phyloP scores from a whole-genome alignment of 805 yeast species.

The Kluyveromyces starmeri region DNA sequence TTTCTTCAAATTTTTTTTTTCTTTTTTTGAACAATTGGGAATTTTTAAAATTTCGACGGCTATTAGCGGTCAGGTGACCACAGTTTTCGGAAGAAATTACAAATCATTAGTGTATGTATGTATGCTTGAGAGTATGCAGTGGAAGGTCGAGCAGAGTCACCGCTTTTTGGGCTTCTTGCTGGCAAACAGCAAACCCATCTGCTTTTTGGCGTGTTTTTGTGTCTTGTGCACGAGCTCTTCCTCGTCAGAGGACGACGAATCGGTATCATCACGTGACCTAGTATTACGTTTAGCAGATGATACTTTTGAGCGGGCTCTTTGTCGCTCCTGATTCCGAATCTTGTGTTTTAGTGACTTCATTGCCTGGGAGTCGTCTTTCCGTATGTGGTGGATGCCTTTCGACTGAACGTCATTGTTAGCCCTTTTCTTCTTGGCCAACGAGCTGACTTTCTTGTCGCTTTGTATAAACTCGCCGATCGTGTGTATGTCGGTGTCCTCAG shows the following conservation, averaged over 20 bases:
- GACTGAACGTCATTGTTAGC: constrained; percentile 7
- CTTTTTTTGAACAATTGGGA: too few species aligned
- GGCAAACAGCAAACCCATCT: constrained; percentile 22
- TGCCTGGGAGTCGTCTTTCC: constrained; percentile 28
- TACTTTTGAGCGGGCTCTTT: constrained; percentile 7
- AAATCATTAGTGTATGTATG: too few species aligned
- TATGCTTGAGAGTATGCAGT: too few species aligned
- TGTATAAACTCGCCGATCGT: constrained; percentile 30
- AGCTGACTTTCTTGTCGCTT: constrained; percentile 26
- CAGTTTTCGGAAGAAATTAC: too few species aligned
- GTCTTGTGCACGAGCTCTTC: constrained; percentile 11
- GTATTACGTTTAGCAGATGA: background rate
- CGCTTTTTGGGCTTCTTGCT: constrained; percentile 15
- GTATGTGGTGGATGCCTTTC: constrained; percentile 19
- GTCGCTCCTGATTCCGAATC: constrained; percentile 20
- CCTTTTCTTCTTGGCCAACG: constrained; percentile 26
- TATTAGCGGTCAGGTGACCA: too few species aligned
- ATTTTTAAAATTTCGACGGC: too few species aligned
- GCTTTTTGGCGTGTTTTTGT: constrained; percentile 18
- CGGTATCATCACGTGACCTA: background rate
- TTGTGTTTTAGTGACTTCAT: constrained; percentile 29
- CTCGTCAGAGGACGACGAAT: constrained; percentile 8
- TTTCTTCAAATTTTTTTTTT: too few species aligned
- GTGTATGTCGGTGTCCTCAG: constrained; percentile 18
- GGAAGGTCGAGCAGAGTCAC: too few species aligned